phyloP scores from a whole-genome alignment of 108 stramenopile genomes.

The Nannochloropsis granulata region DNA sequence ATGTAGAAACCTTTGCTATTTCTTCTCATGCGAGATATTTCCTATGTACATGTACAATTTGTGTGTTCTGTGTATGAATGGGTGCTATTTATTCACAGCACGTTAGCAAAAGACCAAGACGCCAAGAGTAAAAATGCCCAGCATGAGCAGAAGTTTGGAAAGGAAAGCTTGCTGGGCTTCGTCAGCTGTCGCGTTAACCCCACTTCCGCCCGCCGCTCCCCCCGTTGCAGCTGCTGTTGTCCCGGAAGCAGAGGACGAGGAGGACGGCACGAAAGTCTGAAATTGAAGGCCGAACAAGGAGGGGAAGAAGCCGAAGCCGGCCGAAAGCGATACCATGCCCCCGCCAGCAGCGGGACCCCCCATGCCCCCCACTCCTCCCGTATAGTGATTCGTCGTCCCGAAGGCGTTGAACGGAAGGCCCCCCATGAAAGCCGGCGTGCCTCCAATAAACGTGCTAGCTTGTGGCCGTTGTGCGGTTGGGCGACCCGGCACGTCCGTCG shows the following conservation, averaged over 20 bases:
- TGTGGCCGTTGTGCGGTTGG: not conserved
- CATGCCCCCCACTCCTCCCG: not conserved
- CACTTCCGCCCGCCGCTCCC: not conserved
- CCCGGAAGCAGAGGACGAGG: not conserved
- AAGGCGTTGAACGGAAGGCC: not conserved
- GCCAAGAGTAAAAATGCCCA: conserved; percentile 57
- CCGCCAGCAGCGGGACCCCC: not conserved
- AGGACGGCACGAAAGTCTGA: conserved; percentile 11
- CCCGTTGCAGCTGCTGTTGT: no score
- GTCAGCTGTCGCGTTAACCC: not conserved
- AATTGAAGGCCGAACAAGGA: conserved; percentile 39
- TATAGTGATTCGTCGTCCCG: not conserved
- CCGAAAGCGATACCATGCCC: not conserved
- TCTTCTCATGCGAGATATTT: not conserved
- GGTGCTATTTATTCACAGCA: not conserved
- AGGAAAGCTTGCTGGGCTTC: conserved; percentile 41
- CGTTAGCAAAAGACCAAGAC: conserved; percentile 46
- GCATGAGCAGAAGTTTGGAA: conserved; percentile 48
- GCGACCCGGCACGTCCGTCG: not conserved
- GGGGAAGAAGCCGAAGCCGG: conserved; percentile 40
- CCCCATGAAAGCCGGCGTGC: not conserved
- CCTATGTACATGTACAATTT: not conserved
- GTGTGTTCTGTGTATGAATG: not conserved
- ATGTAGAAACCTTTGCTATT: not conserved
- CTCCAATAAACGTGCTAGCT: not conserved